Conservation (phyloP, 192 early-diverging fungal genomes). For the Kickxella alabastrina region DNA sequence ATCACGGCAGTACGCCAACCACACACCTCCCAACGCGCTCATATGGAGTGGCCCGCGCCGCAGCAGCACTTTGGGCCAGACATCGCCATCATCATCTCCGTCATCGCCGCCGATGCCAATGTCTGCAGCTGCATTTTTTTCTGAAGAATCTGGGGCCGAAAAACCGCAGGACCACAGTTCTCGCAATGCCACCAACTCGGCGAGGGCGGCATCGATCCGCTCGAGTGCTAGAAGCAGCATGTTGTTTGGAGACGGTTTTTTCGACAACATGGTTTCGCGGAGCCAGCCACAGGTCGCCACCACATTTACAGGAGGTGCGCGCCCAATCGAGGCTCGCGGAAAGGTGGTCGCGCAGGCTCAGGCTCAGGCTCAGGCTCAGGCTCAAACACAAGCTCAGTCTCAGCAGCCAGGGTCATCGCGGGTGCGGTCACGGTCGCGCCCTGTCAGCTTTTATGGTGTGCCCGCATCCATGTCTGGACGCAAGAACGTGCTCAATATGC, state of each 20-base stretch:
- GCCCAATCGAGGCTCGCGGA: slow-evolving; percentile 33
- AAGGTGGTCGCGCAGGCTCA: slow-evolving; percentile 9
- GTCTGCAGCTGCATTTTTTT: too few species aligned
- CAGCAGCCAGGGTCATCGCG: too few species aligned
- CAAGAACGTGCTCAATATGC: slow-evolving; percentile 20
- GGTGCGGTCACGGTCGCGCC: slow-evolving; percentile 1
- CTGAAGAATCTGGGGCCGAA: too few species aligned
- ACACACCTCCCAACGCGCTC: neutral
- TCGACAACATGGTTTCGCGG: slow-evolving; percentile 8
- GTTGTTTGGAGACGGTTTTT: neutral
- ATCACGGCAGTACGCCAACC: neutral
- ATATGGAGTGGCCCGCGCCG: neutral
- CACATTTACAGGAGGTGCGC: slow-evolving; percentile 12
- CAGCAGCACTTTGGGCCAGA: slow-evolving; percentile 1
- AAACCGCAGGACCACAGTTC: neutral
- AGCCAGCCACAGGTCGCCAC: slow-evolving; percentile 26
- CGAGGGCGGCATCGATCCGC: slow-evolving; percentile 19
- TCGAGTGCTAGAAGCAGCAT: slow-evolving; percentile 9
- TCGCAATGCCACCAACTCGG: neutral
- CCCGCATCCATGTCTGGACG: neutral
- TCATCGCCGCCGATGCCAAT: neutral
- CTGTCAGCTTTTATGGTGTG: neutral
- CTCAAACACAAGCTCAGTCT: too few species aligned
- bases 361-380: too few species aligned
- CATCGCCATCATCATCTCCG: neutral